phyloP scores from a whole-genome alignment of 306 rosid species.

The Vigna unguiculata region DNA sequence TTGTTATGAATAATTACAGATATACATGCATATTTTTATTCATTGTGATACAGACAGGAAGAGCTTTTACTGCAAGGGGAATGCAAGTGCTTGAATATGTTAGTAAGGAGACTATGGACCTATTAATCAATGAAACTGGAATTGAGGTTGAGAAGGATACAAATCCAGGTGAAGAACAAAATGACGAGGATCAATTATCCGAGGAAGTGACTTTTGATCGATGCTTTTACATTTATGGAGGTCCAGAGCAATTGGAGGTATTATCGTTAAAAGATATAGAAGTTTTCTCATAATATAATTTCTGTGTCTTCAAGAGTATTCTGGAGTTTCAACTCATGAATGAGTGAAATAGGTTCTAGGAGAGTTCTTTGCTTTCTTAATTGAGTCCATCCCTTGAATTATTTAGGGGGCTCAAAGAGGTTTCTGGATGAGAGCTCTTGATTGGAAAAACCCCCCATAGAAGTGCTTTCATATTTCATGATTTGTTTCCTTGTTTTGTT shows the following conservation, averaged over 20 bases:
- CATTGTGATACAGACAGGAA: constrained; percentile 74
- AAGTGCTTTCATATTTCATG: too few species aligned
- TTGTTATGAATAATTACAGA: constrained; percentile 32
- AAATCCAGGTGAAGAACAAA: constrained; percentile 54
- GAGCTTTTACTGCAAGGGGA: constrained; percentile 93
- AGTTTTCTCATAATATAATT: constrained; percentile 12
- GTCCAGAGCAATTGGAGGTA: constrained; percentile 99
- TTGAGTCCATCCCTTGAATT: too few species aligned
- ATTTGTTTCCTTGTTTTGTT: too few species aligned
- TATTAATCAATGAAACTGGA: constrained; percentile 91
- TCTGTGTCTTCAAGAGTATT: background rate
- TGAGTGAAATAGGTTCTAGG: too few species aligned
- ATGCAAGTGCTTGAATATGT: constrained; percentile 97
- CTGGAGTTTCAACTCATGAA: background rate
- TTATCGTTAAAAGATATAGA: constrained; percentile 7
- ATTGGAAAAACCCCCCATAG: too few species aligned
- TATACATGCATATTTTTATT: constrained; percentile 43
- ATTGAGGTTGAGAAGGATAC: constrained; percentile 78
- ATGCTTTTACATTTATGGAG: constrained; percentile 98
- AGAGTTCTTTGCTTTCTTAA: too few species aligned
- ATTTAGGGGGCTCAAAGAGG: too few species aligned
- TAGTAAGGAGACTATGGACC: constrained; percentile 93
- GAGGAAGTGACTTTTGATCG: constrained; percentile 97
- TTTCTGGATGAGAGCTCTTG: too few species aligned
- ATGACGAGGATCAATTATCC: constrained; percentile 65